Evolutionary conservation across 306 rosid genomes (phyloP).

Genomic region (Malus asiatica): DNA sequence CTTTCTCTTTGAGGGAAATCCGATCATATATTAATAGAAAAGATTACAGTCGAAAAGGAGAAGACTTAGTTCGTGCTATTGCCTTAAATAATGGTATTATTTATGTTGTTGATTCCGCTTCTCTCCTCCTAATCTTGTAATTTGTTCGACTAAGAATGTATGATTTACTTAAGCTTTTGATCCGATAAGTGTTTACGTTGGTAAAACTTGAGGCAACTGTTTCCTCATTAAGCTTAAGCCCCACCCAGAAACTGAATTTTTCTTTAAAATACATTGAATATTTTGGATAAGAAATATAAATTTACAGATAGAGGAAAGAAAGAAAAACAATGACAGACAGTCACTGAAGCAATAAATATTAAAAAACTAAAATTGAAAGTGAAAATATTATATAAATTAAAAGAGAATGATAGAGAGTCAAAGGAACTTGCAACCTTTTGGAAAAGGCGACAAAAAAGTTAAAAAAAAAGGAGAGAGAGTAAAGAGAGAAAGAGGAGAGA

Average conservation of each 20-base stretch:
- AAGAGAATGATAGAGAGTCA: constrained; percentile 5
- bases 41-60: too few species aligned
- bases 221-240: neutral
- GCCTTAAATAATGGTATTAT: too few species aligned
- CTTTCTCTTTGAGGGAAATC: too few species aligned
- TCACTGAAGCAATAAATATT: neutral
- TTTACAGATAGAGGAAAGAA: neutral
- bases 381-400: neutral
- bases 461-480: neutral
- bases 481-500: neutral
- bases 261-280: neutral
- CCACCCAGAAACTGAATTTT: neutral
- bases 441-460: neutral
- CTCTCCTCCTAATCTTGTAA: too few species aligned
- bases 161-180: neutral
- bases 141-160: neutral
- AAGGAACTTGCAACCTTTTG: constrained; percentile 23
- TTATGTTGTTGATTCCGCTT: too few species aligned
- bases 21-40: too few species aligned
- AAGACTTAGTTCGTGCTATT: too few species aligned
- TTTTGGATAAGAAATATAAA: neutral
- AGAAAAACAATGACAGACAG: neutral
- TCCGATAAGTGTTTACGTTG: too few species aligned
- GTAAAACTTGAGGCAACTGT: neutral
- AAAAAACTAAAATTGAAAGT: neutral